Conservation (phyloP, 768 basidiomycete species). For the Phaeotremella skinneri region DNA sequence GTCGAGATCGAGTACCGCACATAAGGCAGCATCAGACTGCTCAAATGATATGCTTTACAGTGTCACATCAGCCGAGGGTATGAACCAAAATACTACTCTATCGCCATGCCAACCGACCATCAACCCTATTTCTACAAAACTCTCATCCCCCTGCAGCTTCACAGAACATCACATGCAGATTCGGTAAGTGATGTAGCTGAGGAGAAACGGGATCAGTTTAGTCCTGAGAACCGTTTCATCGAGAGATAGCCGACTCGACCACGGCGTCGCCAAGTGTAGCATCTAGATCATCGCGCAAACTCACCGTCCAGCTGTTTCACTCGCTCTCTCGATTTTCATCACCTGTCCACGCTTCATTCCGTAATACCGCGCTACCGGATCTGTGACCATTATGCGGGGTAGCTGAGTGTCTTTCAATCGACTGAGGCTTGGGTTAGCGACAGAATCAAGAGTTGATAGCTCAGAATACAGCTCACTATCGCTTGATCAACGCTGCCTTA, state of each 20-base stretch:
- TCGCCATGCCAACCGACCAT: too few species aligned
- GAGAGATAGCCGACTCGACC: too few species aligned
- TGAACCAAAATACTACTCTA: too few species aligned
- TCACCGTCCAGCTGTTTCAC: conserved; percentile 80
- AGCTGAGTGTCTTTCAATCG: conserved; percentile 97
- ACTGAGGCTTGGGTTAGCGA: conserved; percentile 58
- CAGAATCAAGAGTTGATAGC: neutral
- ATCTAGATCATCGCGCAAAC: conserved; percentile 67
- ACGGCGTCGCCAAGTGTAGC: too few species aligned
- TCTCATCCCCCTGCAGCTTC: too few species aligned
- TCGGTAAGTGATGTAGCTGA: conserved; percentile 47
- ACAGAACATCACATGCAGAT: conserved; percentile 50
- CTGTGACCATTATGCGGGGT: conserved; percentile 90
- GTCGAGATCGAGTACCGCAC: too few species aligned
- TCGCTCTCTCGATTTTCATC: conserved; percentile 95
- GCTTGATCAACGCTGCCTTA: conserved; percentile 78
- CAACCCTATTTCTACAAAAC: too few species aligned
- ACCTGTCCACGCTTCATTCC: conserved; percentile 92
- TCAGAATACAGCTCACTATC: conserved; percentile 70
- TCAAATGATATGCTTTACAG: too few species aligned
- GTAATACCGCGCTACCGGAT: conserved; percentile 98
- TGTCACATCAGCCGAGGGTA: too few species aligned
- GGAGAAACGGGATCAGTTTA: neutral
- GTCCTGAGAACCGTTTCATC: too few species aligned
- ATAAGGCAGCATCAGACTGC: too few species aligned